phyloP scores from a whole-genome alignment of 139 green algal species.

The Microglena sp. region DNA sequence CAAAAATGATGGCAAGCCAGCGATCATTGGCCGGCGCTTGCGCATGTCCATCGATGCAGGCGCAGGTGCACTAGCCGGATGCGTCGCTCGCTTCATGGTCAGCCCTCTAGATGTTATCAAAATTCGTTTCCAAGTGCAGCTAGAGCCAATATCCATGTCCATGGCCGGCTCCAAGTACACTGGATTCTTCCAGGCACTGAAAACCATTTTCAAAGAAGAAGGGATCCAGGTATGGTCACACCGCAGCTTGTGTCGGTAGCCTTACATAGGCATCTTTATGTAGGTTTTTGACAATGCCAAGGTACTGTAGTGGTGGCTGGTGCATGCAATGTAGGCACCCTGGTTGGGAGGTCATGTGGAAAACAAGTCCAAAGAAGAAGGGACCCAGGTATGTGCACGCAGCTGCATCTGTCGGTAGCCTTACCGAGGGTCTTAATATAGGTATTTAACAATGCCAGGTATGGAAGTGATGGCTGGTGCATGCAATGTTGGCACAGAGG shows the following conservation, averaged over 20 bases:
- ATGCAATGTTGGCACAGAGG: too few relatives aligned
- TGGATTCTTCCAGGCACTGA: conserved; percentile 67
- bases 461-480: too few relatives aligned
- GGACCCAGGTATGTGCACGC: too few relatives aligned
- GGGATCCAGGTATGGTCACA: conserved; percentile 56
- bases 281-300: not conserved
- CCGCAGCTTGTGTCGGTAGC: not conserved
- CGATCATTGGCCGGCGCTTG: not conserved
- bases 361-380: too few relatives aligned
- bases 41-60: conserved; percentile 34
- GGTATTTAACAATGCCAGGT: too few relatives aligned
- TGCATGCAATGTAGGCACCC: too few relatives aligned
- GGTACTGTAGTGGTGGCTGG: too few relatives aligned
- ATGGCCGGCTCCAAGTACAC: conserved; percentile 71
- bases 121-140: conserved; percentile 89
- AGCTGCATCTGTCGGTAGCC: too few relatives aligned
- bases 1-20: too few relatives aligned
- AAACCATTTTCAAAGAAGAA: conserved; percentile 80
- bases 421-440: too few relatives aligned
- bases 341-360: too few relatives aligned
- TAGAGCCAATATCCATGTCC: conserved; percentile 42
- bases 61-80: conserved; percentile 74
- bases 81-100: conserved; percentile 66
- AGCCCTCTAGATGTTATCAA: conserved; percentile 94
- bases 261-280: not conserved